These are phyloP conservation scores for Clavispora phyllophila DNA, from an alignment of 805 yeast genomes.

Conservation along the genomic window DNA sequence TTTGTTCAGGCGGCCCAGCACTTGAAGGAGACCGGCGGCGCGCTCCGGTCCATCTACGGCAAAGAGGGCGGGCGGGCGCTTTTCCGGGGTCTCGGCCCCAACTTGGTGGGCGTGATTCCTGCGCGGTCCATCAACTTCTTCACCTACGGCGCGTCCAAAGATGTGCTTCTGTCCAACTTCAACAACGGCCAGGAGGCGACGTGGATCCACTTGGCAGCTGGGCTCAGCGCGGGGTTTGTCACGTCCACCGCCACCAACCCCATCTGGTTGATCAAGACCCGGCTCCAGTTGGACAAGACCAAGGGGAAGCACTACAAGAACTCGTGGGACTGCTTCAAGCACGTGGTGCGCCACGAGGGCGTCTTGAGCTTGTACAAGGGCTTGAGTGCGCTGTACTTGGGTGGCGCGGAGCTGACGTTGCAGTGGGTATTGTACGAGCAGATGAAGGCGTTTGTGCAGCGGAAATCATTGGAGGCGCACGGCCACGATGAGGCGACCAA, in stretches of 20 bases:
- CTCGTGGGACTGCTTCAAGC: constrained; percentile 76
- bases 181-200: constrained; percentile 76
- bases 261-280: constrained; percentile 92
- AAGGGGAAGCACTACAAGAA: constrained; percentile 64
- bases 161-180: constrained; percentile 57
- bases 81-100: constrained; percentile 95
- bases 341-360: constrained; percentile 75
- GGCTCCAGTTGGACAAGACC: constrained; percentile 85
- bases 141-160: constrained; percentile 93
- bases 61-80: constrained; percentile 82
- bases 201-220: constrained; percentile 80
- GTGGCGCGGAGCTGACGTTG: constrained; percentile 85
- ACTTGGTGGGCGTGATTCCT: constrained; percentile 94
- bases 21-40: constrained; percentile 75
- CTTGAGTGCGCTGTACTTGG: constrained; percentile 89
- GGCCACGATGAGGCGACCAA: constrained; percentile 25
- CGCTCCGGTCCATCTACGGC: constrained; percentile 60
- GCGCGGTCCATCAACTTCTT: constrained; percentile 96
- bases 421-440: constrained; percentile 98
- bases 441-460: constrained; percentile 68
- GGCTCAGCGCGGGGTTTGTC: constrained; percentile 86
- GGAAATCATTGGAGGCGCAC: constrained; percentile 39
- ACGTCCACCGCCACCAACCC: constrained; percentile 97
- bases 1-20: constrained; percentile 56
- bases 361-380: constrained; percentile 78